phyloP scores from a whole-genome alignment of 257 asterid species.

The Jacaranda copaia region DNA sequence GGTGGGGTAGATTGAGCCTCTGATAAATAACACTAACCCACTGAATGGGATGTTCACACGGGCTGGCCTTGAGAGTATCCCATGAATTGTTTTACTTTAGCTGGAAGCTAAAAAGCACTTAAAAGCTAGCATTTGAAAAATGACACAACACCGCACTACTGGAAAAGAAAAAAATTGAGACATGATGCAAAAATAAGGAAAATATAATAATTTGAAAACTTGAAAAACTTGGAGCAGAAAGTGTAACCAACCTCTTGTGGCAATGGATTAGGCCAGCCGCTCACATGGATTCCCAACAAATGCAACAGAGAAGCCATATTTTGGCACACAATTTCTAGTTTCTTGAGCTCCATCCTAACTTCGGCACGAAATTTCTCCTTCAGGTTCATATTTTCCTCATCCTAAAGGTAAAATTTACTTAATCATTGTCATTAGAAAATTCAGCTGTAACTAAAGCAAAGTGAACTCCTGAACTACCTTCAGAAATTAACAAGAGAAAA shows the following conservation, averaged over 20 bases:
- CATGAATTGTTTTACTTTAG: neutral
- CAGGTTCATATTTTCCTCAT: slow-evolving; percentile 83
- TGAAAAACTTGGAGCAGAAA: slow-evolving; percentile 7
- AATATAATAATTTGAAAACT: neutral
- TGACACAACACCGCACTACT: no score
- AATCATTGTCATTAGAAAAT: slow-evolving; percentile 14
- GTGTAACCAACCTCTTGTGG: slow-evolving; percentile 65
- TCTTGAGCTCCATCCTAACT: slow-evolving; percentile 65
- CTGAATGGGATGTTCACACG: no score
- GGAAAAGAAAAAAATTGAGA: neutral
- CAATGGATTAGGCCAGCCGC: slow-evolving; percentile 59
- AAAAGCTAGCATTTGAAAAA: no score
- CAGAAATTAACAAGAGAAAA: slow-evolving; percentile 21
- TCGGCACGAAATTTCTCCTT: slow-evolving; percentile 80
- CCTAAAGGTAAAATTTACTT: slow-evolving; percentile 54
- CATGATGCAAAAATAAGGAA: neutral
- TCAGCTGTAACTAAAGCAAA: neutral
- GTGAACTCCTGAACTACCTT: slow-evolving; percentile 28
- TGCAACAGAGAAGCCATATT: slow-evolving; percentile 80
- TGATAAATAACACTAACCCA: no score
- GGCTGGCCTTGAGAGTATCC: no score
- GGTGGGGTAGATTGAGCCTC: no score
- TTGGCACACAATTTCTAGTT: slow-evolving; percentile 62
- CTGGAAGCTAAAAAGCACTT: neutral
- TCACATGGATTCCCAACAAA: slow-evolving; percentile 58